Conservation (phyloP, 1,139 yeast species). For the Kodamaea ohmeri region DNA sequence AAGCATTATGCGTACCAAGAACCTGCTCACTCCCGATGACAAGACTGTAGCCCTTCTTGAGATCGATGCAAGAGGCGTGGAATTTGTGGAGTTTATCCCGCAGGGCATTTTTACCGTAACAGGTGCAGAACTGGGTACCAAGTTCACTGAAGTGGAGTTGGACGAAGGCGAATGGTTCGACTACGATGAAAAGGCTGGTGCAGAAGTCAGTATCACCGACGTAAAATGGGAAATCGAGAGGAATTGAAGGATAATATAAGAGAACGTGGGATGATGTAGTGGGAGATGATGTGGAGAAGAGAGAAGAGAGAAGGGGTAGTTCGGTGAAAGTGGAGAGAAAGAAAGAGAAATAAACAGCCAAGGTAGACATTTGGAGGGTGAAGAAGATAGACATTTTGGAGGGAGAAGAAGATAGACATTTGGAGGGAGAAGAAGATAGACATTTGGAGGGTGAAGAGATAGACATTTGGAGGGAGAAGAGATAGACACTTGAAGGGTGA, state of each 20-base stretch:
- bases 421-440: too few relatives aligned
- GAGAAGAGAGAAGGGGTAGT: background rate
- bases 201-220: slow-evolving; percentile 80
- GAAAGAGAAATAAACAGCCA: too few relatives aligned
- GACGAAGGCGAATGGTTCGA: slow-evolving; percentile 91
- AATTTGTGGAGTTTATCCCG: slow-evolving; percentile 65
- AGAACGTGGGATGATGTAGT: too few relatives aligned
- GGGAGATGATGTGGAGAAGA: background rate
- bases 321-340: too few relatives aligned
- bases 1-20: slow-evolving; percentile 34
- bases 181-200: slow-evolving; percentile 80
- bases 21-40: slow-evolving; percentile 22
- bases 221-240: slow-evolving; percentile 51
- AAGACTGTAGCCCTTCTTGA: slow-evolving; percentile 50
- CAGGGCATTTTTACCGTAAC: slow-evolving; percentile 64
- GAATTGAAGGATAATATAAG: background rate
- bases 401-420: too few relatives aligned
- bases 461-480: too few relatives aligned
- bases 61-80: slow-evolving; percentile 85
- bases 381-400: too few relatives aligned
- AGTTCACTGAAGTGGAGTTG: slow-evolving; percentile 64
- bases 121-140: slow-evolving; percentile 51
- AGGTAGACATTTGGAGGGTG: too few relatives aligned
- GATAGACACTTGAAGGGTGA: too few relatives aligned
- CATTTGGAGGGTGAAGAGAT: too few relatives aligned